These are phyloP conservation scores for Citrus trifoliata DNA, from an alignment of 345 rosid genomes.

Conservation along the genomic window DNA sequence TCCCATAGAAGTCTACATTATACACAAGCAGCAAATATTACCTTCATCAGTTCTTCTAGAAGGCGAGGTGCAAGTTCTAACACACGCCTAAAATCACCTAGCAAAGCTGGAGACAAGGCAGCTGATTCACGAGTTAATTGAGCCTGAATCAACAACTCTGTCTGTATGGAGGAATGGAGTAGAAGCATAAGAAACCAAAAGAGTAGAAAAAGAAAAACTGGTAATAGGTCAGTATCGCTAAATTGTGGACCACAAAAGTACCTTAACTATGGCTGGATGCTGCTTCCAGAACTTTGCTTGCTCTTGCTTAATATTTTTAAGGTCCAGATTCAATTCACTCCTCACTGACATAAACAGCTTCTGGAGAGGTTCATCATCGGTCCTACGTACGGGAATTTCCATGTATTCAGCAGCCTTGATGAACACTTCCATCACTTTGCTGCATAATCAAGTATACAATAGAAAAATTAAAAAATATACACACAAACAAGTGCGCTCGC, in stretches of 20 bases:
- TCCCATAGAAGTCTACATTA: slow-evolving; percentile 9
- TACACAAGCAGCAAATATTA: slow-evolving; percentile 19
- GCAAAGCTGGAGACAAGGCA: slow-evolving; percentile 74
- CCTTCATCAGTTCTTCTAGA: slow-evolving; percentile 96
- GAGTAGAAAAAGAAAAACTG: neutral
- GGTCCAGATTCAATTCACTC: slow-evolving; percentile 95
- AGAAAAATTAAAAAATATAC: neutral
- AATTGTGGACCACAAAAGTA: slow-evolving; percentile 22
- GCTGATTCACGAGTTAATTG: slow-evolving; percentile 82
- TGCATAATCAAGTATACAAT: slow-evolving; percentile 26
- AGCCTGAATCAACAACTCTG: slow-evolving; percentile 96
- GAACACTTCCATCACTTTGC: slow-evolving; percentile 99
- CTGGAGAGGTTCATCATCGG: slow-evolving; percentile 93
- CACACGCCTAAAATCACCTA: slow-evolving; percentile 74
- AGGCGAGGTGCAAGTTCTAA: slow-evolving; percentile 96
- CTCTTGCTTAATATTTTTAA: slow-evolving; percentile 96
- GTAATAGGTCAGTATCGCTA: neutral
- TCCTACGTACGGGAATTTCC: slow-evolving; percentile 97
- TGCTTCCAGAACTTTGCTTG: slow-evolving; percentile 99
- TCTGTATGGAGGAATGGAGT: slow-evolving; percentile 39
- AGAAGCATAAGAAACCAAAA: slow-evolving; percentile 9
- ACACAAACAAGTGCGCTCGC: no score
- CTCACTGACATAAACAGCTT: slow-evolving; percentile 93
- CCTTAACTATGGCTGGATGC: slow-evolving; percentile 97
- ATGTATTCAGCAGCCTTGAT: slow-evolving; percentile 93